Percentiles rank a stretch among this genome's conserved stretches.
Evolutionary conservation across 495 filamentous ascomycete species (phyloP).

Genomic region (Acidiella bohemica): DNA sequence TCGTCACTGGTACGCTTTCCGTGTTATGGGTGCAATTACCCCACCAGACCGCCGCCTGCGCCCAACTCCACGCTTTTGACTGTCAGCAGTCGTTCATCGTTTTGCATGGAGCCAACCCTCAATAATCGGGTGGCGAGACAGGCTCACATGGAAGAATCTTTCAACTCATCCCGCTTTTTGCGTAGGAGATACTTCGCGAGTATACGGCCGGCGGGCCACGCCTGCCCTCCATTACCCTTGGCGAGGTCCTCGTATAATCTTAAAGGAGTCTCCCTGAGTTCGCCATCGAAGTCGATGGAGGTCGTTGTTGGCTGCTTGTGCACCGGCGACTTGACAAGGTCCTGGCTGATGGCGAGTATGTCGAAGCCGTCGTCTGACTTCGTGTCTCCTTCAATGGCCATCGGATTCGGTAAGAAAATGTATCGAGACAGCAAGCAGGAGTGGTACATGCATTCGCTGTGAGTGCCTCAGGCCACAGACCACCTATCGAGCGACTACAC

Average conservation of each 20-base stretch:
- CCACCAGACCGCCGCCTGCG: slow-evolving; percentile 81
- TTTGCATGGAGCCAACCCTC: no score
- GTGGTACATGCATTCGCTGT: no score
- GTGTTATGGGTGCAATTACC: slow-evolving; percentile 28
- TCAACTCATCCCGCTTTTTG: slow-evolving; percentile 46
- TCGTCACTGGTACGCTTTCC: no score
- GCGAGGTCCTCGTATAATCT: slow-evolving; percentile 69
- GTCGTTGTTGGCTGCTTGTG: slow-evolving; percentile 52
- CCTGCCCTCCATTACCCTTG: slow-evolving; percentile 77
- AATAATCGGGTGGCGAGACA: no score
- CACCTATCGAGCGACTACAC: no score
- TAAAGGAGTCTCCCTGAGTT: slow-evolving; percentile 49
- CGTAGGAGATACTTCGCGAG: slow-evolving; percentile 71
- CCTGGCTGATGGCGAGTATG: slow-evolving; percentile 53
- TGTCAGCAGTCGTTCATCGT: no score
- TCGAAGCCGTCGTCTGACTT: no score
- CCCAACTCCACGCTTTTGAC: slow-evolving; percentile 92
- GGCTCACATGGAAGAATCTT: slow-evolving; percentile 61
- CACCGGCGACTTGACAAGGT: slow-evolving; percentile 49
- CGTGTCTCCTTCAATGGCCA: no score
- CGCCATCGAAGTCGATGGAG: slow-evolving; percentile 55
- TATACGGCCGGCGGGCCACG: slow-evolving; percentile 90
- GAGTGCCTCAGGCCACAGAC: no score
- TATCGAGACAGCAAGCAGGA: no score
- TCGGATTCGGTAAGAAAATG: no score